Conservation (phyloP, 352 stramenopile species). For the Globisporangium abappressorium region DNA sequence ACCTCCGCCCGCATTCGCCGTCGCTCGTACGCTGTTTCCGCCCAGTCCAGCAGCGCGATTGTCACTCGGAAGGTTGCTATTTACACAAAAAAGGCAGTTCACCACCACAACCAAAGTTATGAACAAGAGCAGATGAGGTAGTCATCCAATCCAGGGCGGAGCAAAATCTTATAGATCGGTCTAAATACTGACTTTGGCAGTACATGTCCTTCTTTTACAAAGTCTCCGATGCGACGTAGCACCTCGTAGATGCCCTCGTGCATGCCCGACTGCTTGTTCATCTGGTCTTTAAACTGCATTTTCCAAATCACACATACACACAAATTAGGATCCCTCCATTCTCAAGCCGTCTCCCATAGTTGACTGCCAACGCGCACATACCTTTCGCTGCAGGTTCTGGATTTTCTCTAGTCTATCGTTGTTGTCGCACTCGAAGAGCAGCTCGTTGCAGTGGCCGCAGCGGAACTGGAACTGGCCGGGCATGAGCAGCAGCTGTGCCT, state of each 20-base stretch:
- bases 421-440: conserved; percentile 87
- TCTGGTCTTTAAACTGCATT: conserved; percentile 79
- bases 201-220: conserved; percentile 68
- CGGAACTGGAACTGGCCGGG: conserved; percentile 81
- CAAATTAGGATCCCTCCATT: background rate
- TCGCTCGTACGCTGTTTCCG: conserved; percentile 55
- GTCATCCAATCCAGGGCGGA: no score
- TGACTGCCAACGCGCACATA: conserved; percentile 11
- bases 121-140: background rate
- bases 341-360: background rate
- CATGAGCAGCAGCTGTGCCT: conserved; percentile 80
- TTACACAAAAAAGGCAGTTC: background rate
- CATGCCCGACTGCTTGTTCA: conserved; percentile 83
- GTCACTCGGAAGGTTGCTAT: conserved; percentile 80
- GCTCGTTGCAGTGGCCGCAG: conserved; percentile 84
- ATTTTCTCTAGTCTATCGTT: conserved; percentile 76
- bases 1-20: conserved; percentile 21
- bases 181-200: conserved; percentile 46
- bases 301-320: background rate
- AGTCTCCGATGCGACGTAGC: conserved; percentile 74
- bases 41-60: conserved; percentile 78
- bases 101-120: background rate
- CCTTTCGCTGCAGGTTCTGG: conserved; percentile 77
- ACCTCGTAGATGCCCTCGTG: conserved; percentile 87
- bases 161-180: background rate